Conservation (phyloP, 495 filamentous ascomycete species). For the Penicillium crystallinum region DNA sequence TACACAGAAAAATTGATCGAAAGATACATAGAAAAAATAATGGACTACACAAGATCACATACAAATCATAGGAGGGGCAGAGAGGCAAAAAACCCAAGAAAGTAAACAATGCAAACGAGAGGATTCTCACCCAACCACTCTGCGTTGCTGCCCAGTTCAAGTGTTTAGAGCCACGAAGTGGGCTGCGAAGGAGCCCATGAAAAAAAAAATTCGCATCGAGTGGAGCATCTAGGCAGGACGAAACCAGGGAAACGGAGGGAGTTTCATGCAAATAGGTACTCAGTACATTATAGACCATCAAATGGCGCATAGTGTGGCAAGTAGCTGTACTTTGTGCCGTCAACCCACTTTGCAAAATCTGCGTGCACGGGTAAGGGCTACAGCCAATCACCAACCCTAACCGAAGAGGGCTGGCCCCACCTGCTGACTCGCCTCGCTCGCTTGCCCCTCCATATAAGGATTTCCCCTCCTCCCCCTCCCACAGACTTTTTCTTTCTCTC, state of each 20-base stretch:
- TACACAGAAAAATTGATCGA: slow-evolving; percentile 11
- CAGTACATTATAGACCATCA: neutral
- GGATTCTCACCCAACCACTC: slow-evolving; percentile 21
- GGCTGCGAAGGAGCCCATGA: slow-evolving; percentile 13
- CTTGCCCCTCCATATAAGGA: slow-evolving; percentile 52
- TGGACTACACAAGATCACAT: slow-evolving; percentile 2
- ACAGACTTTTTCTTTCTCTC: slow-evolving; percentile 39
- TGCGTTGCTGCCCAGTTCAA: slow-evolving; percentile 44
- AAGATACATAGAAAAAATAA: slow-evolving; percentile 11
- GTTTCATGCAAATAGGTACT: neutral
- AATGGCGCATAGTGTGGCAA: neutral
- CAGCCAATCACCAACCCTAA: slow-evolving; percentile 26
- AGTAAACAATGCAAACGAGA: slow-evolving; percentile 22
- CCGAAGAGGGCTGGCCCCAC: slow-evolving; percentile 40
- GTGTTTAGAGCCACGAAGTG: slow-evolving; percentile 15
- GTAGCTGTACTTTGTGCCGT: slow-evolving; percentile 4
- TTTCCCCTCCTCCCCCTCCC: slow-evolving; percentile 44
- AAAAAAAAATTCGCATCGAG: slow-evolving; percentile 28
- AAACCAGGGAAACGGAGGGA: slow-evolving; percentile 29
- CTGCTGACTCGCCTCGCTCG: slow-evolving; percentile 41
- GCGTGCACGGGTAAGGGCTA: slow-evolving; percentile 20
- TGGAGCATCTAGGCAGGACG: slow-evolving; percentile 12
- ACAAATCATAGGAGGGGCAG: neutral
- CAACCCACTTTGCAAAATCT: slow-evolving; percentile 36
- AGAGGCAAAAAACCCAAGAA: slow-evolving; percentile 1